Percentiles rank a stretch among this genome's conserved stretches.
Conservation (phyloP, 192 early-diverging fungal genomes). For the Coemansia erecta region DNA sequence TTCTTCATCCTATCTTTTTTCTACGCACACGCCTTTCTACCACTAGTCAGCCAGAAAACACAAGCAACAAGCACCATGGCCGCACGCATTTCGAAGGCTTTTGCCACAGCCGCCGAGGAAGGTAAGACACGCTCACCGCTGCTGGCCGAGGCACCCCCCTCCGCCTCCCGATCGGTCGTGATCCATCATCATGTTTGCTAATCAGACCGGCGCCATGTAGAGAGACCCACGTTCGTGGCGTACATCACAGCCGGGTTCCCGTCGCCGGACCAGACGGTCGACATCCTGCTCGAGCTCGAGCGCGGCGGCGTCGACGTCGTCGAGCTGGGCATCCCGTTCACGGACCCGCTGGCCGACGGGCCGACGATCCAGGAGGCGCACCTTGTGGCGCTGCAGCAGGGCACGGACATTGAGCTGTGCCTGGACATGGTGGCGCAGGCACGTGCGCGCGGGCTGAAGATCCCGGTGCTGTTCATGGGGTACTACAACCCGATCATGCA, state of each 20-base stretch:
- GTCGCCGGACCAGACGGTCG: conserved; percentile 71
- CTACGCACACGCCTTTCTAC: too few species aligned
- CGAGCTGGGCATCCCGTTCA: conserved; percentile 97
- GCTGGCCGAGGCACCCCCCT: neutral
- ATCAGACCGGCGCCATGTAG: neutral
- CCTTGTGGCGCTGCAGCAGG: conserved; percentile 75
- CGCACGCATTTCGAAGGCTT: conserved; percentile 36
- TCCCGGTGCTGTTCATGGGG: conserved; percentile 96
- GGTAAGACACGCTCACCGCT: neutral
- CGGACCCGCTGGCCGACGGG: conserved; percentile 96
- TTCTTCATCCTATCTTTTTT: too few species aligned
- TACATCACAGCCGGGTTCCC: conserved; percentile 95
- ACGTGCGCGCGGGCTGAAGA: conserved; percentile 74
- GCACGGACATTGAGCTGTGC: conserved; percentile 77
- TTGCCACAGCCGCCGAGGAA: conserved; percentile 35
- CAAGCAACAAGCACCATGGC: conserved; percentile 18
- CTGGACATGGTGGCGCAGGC: conserved; percentile 78
- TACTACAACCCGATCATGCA: conserved; percentile 98
- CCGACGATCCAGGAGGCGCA: conserved; percentile 92
- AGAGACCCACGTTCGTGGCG: conserved; percentile 84
- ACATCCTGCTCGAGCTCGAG: conserved; percentile 83
- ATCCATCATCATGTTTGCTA: too few species aligned
- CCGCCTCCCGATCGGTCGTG: too few species aligned
- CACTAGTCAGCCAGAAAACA: neutral
- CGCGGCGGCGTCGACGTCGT: conserved; percentile 92